Percentiles rank a stretch among this genome's conserved stretches.
Evolutionary conservation across 1,139 yeast genomes (phyloP).

Genomic region (Nakaseomyces sp.): DNA sequence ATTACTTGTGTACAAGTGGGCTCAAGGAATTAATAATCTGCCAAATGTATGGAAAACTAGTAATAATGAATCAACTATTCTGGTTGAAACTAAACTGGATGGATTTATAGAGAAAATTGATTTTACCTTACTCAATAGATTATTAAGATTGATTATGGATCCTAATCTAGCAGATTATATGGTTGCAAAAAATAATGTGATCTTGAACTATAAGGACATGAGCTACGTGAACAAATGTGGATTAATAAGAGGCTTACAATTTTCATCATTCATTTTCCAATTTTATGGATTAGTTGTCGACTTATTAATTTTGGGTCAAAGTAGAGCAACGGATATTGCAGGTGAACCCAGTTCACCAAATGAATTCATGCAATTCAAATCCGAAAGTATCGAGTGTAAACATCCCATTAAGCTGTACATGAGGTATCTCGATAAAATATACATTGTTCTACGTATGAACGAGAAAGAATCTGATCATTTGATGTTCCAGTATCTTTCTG

Average conservation of each 20-base stretch:
- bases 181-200: conserved; percentile 82
- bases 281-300: conserved; percentile 84
- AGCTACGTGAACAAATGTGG: conserved; percentile 87
- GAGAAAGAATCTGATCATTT: conserved; percentile 68
- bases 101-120: conserved; percentile 81
- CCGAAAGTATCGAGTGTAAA: conserved; percentile 46
- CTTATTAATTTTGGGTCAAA: conserved; percentile 70
- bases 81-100: conserved; percentile 65
- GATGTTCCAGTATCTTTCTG: conserved; percentile 65
- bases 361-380: conserved; percentile 64
- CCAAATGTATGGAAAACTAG: conserved; percentile 68
- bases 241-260: conserved; percentile 77
- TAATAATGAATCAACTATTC: conserved; percentile 72
- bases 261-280: conserved; percentile 82
- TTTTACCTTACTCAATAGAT: conserved; percentile 72
- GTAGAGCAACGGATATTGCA: conserved; percentile 81
- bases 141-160: conserved; percentile 74
- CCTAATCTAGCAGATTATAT: conserved; percentile 92
- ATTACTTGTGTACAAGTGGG: conserved; percentile 84
- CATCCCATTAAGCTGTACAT: conserved; percentile 76
- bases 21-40: conserved; percentile 84
- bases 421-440: conserved; percentile 75
- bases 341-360: conserved; percentile 70
- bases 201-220: conserved; percentile 87
- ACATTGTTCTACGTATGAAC: conserved; percentile 67